Evolutionary conservation across 495 filamentous ascomycete genomes (phyloP), one percentile per base, ranked within the genome.

Genomic region (Astrothelium subdiscretum): DNA sequence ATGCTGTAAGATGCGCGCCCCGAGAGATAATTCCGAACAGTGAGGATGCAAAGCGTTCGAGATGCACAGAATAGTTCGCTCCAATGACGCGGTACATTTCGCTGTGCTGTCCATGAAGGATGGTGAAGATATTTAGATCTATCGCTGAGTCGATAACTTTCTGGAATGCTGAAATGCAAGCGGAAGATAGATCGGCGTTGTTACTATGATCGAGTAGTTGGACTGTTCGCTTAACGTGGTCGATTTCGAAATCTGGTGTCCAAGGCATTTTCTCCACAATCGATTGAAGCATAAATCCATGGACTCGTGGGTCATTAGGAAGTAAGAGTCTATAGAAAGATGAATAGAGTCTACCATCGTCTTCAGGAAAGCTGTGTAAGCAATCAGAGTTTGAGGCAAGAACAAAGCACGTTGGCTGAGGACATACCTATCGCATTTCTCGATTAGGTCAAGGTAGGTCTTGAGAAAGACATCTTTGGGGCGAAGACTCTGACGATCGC

Each of bases 1-100:
- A 85, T 15, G 74, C 78, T 0, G 75, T 75, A 60, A 85, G 69
- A 51, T 83, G 81, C 0, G 79, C 79, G 15, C 77, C 81, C 6
- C 67, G 70, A 2, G 72, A 74, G 1, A 75, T 70, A 44, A 85
- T 79, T 1, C 82, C 82, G 60, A 85, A 81, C 0, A 82, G 67
- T 18, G 75, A 68, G 24, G 74, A 73, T 0, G 76, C 76, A 63
- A 74, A 77, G 27, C 80, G 74, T 32, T 83, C 79, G 10, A 83
- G 67, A 32, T 73, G 72, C 2, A 80, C 66, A 4, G 75, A 63
- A 18, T 73, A 67, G 8, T 67, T 67, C 3, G 75, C 73, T 11
- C 75, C 75, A n/a, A 78, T 62, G 54, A 84, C 69, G 31, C 75
- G 69, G 68, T 78, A 80, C 22, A 69, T 68, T 63, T 82, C 80